Evolutionary conservation across 768 basidiomycete species (phyloP).

Genomic region (Gelatoporia subvermispora): DNA sequence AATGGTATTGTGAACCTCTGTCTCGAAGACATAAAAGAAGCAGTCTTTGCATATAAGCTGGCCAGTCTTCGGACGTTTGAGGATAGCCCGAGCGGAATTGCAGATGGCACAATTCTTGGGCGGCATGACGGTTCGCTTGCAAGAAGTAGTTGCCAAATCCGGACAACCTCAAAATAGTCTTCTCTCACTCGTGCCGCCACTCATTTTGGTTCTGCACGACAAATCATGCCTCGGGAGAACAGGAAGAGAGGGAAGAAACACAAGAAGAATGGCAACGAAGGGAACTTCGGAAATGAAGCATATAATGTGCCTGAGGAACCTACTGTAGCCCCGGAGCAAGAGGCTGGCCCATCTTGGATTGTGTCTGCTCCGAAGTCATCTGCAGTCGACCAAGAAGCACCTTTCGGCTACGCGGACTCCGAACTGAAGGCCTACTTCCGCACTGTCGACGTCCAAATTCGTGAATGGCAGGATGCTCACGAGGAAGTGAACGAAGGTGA

Average conservation of each 20-base stretch:
- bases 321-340: slow-evolving; percentile 8
- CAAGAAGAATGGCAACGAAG: slow-evolving; percentile 41
- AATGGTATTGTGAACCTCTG: slow-evolving; percentile 96
- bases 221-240: slow-evolving; percentile 67
- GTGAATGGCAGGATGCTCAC: slow-evolving; percentile 71
- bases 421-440: slow-evolving; percentile 93
- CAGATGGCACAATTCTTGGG: slow-evolving; percentile 79
- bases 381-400: slow-evolving; percentile 58
- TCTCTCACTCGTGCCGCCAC: not conserved
- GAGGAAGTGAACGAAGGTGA: slow-evolving; percentile 33
- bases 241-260: slow-evolving; percentile 76
- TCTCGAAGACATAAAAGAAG: slow-evolving; percentile 97
- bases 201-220: no score
- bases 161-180: slow-evolving; percentile 6
- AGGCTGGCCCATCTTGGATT: slow-evolving; percentile 69
- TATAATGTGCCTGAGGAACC: slow-evolving; percentile 16
- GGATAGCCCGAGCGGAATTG: slow-evolving; percentile 69
- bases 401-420: slow-evolving; percentile 85
- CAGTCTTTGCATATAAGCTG: slow-evolving; percentile 96
- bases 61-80: slow-evolving; percentile 94
- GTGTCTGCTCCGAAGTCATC: slow-evolving; percentile 34
- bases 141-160: slow-evolving; percentile 6
- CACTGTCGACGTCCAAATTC: slow-evolving; percentile 82
- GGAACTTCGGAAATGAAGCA: slow-evolving; percentile 18
- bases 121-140: slow-evolving; percentile 49